Conservation (phyloP, 345 rosid genomes). For the Salix koriyanagi region DNA sequence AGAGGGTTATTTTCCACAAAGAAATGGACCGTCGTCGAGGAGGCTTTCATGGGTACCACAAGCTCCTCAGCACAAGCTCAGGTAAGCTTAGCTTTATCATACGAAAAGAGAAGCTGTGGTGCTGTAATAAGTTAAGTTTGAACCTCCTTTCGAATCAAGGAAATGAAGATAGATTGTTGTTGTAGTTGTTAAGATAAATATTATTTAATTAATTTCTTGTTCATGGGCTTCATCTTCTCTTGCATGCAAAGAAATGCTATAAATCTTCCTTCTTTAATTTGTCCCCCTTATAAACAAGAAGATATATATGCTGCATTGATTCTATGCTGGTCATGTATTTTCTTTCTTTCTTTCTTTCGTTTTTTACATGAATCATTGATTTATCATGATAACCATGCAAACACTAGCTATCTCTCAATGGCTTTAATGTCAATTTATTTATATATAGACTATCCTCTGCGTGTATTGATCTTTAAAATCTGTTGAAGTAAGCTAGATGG, state of each 20-base stretch:
- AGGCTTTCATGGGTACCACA: slow-evolving; percentile 64
- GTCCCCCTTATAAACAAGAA: neutral
- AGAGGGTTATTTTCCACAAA: neutral
- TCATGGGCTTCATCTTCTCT: neutral
- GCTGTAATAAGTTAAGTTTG: neutral
- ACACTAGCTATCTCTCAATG: neutral
- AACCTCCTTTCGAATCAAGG: neutral
- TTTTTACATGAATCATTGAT: neutral
- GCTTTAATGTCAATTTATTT: neutral
- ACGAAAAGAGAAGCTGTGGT: neutral
- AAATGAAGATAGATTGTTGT: neutral
- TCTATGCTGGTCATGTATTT: neutral
- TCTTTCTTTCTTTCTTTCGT: neutral
- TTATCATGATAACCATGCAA: neutral
- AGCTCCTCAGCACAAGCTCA: slow-evolving; percentile 42
- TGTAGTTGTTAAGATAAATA: neutral
- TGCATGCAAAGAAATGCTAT: slow-evolving; percentile 7
- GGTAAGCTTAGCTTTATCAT: slow-evolving; percentile 17
- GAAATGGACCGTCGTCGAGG: slow-evolving; percentile 56
- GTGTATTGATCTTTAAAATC: neutral
- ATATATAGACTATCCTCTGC: neutral
- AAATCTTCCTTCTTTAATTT: neutral
- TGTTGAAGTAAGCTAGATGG: neutral
- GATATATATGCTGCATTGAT: neutral
- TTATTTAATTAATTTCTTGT: neutral